A percentile compares a stretch with the other conserved stretches of the same genome.
Evolutionary conservation across 2,329 filamentous ascomycete genomes (phyloP).

Genomic region (Curvularia sp.): DNA sequence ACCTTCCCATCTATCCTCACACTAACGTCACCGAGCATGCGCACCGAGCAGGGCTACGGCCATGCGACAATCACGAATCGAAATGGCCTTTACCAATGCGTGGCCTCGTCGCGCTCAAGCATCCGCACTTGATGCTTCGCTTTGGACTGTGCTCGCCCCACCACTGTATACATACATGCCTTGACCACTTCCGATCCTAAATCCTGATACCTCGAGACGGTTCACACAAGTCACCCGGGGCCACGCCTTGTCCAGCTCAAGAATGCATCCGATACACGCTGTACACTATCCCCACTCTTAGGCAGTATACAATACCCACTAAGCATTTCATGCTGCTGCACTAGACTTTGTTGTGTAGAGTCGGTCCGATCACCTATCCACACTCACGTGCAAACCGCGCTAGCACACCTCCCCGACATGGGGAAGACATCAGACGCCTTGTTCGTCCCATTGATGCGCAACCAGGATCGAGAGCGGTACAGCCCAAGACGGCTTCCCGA

Average conservation of each 20-base stretch:
- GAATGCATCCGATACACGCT: conserved; percentile 5
- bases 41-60: conserved; percentile 6
- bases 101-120: conserved; percentile 1
- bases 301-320: conserved; percentile 10
- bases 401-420: conserved; percentile 3
- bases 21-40: conserved; percentile 8
- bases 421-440: conserved; percentile 7
- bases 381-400: conserved; percentile 10
- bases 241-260: not conserved
- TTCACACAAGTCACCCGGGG: conserved; percentile 5
- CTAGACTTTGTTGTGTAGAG: conserved; percentile 8
- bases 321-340: conserved; percentile 15
- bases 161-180: not conserved
- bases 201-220: not conserved
- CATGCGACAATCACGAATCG: conserved; percentile 3
- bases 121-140: not conserved
- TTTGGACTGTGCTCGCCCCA: conserved; percentile 4
- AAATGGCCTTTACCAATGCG: not conserved
- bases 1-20: not conserved
- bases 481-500: conserved; percentile 13
- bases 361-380: conserved; percentile 8
- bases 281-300: conserved; percentile 9
- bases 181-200: not conserved
- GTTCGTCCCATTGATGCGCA: conserved; percentile 5
- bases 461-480: conserved; percentile 8